These are phyloP conservation scores for Solanum appendiculatum DNA, from an alignment of 257 asterid genomes.

Conservation along the genomic window DNA sequence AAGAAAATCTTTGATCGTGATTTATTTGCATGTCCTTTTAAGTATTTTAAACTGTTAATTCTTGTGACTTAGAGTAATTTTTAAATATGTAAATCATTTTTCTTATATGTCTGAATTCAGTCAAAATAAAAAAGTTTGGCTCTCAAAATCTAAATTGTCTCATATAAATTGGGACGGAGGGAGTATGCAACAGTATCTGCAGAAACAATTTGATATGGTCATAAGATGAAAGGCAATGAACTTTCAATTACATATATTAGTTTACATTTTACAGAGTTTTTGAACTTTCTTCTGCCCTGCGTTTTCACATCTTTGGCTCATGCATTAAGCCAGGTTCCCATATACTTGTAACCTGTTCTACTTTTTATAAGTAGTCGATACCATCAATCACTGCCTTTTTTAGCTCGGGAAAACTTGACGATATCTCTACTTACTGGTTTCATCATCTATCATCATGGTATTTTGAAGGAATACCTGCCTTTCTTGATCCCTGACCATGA, in stretches of 20 bases:
- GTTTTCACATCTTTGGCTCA: not conserved
- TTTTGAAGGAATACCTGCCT: constrained; percentile 18
- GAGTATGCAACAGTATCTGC: not conserved
- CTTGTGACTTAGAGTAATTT: not conserved
- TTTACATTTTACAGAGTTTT: not conserved
- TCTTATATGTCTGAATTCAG: not conserved
- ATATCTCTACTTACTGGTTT: not conserved
- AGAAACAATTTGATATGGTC: not conserved
- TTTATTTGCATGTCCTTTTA: not conserved
- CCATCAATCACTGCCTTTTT: not conserved
- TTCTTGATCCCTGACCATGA: constrained; percentile 18
- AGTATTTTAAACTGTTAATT: not conserved
- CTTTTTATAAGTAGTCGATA: not conserved
- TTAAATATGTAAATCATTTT: not conserved
- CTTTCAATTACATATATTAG: not conserved
- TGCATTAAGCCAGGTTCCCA: not conserved
- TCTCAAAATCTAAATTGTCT: not conserved
- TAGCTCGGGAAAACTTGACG: not conserved
- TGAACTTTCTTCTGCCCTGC: not conserved
- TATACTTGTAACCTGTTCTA: not conserved
- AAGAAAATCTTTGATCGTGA: not conserved
- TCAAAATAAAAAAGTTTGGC: not conserved
- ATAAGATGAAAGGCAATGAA: not conserved
- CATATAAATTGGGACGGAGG: not conserved
- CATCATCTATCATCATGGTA: constrained; percentile 22